These are phyloP conservation scores for Podila horticola DNA, from an alignment of 192 early-diverging fungal species.

Conservation along the genomic window DNA sequence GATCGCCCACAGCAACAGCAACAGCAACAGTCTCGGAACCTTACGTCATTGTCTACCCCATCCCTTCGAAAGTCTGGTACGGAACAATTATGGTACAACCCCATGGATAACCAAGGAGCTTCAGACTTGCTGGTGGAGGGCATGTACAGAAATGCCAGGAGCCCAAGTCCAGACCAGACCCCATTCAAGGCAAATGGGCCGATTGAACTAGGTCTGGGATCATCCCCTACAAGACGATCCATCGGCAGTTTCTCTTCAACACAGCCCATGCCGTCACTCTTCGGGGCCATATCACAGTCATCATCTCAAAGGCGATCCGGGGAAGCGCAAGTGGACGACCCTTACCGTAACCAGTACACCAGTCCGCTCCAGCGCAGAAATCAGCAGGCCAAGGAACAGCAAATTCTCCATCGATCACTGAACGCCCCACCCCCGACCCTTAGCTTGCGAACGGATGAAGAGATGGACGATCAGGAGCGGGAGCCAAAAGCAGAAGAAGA, in stretches of 20 bases:
- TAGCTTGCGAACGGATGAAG: too few relatives aligned
- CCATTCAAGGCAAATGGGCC: not conserved
- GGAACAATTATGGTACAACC: not conserved
- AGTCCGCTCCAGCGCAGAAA: conserved; percentile 22
- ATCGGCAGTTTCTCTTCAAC: not conserved
- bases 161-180: not conserved
- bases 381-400: conserved; percentile 23
- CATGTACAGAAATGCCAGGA: not conserved
- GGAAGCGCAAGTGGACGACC: conserved; percentile 7
- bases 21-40: not conserved
- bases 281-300: not conserved
- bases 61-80: not conserved
- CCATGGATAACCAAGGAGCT: not conserved
- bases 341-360: conserved; percentile 14
- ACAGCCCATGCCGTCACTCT: not conserved
- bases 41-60: not conserved
- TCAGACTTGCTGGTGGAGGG: not conserved
- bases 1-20: not conserved
- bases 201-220: not conserved
- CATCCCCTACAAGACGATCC: not conserved
- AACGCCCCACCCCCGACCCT: not conserved
- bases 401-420: conserved; percentile 6
- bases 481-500: too few relatives aligned
- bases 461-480: too few relatives aligned
- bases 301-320: not conserved